Evolutionary conservation across 2,329 filamentous ascomycete genomes (phyloP), one percentile per base, ranked within the genome.

Genomic region (Nannizziopsis arthrosporioides): DNA sequence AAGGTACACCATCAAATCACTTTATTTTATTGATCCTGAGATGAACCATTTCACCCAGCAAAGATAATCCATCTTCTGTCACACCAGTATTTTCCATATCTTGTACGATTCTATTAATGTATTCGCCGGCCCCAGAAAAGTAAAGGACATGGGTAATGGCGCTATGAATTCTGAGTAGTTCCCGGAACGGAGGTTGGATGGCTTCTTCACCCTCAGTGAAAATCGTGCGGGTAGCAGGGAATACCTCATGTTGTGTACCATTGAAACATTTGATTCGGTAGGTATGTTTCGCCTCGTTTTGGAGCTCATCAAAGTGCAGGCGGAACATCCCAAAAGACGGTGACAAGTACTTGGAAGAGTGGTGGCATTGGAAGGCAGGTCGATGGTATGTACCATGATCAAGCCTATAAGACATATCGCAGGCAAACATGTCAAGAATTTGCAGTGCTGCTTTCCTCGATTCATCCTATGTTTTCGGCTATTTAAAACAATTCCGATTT

Each of bases 371-470:
- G 55, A 53, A 17, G 65, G 64, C 41, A 59, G 58, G 52, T 70
- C 66, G 45, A 69, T 68, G 8, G 68, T 57, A n/a, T 27, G 48
- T 47, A 35, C 67, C 66, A 32, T 69, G n/a, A n/a, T n/a, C n/a
- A n/a, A n/a, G n/a, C n/a, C 57, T 44, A 70, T 67, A 1, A 69
- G 44, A 52, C 62, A 65, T 57, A 36, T 60, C 63, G 27, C 34
- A 49, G 50, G 70, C 67, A 52, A 70, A 68, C 64, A 69, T 69
- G 22, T 69, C 65, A 3, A 69, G 60, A 37, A 69, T 61, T 18
- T 54, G 51, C 5, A 70, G 54, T 11, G 64, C 62, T 0, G 59
- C 55, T 56, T 61, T 50, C 52, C 61, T 62, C 10, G 58, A 60
- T n/a, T 54, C 49, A 41, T 40, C 40, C 55, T 56, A 47, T 22